Evolutionary conservation across 352 stramenopile genomes (phyloP), one percentile per base, ranked within the genome.

Genomic region (Blastocystis sp.): DNA sequence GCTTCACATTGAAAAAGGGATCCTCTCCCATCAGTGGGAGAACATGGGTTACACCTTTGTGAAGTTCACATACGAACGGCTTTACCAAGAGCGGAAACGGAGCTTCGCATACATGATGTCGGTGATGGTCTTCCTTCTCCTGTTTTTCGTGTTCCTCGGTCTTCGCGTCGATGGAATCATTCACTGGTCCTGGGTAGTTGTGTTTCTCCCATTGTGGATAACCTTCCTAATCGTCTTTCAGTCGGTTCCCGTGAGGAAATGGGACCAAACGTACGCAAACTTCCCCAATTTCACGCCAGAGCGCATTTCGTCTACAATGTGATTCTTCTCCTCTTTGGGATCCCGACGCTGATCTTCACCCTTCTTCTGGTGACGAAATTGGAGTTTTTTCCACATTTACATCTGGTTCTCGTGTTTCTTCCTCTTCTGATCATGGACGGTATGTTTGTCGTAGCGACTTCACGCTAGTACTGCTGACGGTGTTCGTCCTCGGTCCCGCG

Each of bases 31-130:
- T 0, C 67, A 78, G 67, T 78, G 67, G 67, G 67, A 78, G 48
- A 78, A 78, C 36, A 78, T 78, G 67, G 67, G 67, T 18, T 78
- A 56, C 67, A 78, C 67, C 27, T 78, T 78, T 46, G 67, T 78
- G 3, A 78, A 78, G 38, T 78, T 78, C 42, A 78, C 67, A 34
- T 78, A 78, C 36, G 67, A 78, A 42, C 16, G 57, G 24, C 67
- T 78, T 11, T 78, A 78, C 21, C 67, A 78, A 27, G 67, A 78
- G 27, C 67, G 67, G n/a, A 78, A 48, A 16, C 67, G 42, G 32
- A 59, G 67, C 42, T 78, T 78, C 40, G 44, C 49, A 4, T 78
- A 51, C 11, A 57, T 78, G 2, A 56, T 78, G 9, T 24, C 67
- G 27, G 29, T 61, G 14, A 61, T 78, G 40, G 7, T 61, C 14